Evolutionary conservation across 2,329 filamentous ascomycete species (phyloP).

Genomic region (Colletotrichum orbiculare): DNA sequence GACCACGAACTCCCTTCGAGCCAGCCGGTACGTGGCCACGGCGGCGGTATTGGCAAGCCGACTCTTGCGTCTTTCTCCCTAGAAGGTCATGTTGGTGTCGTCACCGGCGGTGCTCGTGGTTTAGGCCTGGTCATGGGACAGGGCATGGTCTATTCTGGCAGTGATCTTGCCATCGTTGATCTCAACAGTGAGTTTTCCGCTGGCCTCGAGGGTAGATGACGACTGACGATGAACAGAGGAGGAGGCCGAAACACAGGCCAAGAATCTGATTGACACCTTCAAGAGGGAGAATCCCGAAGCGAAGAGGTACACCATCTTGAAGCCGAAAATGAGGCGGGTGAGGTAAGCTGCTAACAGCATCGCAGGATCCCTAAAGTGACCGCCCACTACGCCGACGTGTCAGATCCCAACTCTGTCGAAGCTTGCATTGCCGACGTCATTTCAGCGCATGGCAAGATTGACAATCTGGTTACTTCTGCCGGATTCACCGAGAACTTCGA

Average conservation of each 20-base stretch:
- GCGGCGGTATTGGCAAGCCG: conserved; percentile 84
- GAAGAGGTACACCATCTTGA: conserved; percentile 60
- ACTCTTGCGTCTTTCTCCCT: conserved; percentile 89
- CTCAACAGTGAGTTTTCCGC: conserved; percentile 77
- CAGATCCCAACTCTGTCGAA: conserved; percentile 82
- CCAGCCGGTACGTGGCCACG: conserved; percentile 77
- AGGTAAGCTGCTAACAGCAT: neutral
- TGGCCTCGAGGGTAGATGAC: too few species aligned
- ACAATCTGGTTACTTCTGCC: conserved; percentile 94
- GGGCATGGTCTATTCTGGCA: conserved; percentile 87
- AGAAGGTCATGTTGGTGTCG: conserved; percentile 82
- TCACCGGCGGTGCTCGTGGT: conserved; percentile 91
- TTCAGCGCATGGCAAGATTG: conserved; percentile 80
- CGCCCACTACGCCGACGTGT: conserved; percentile 90
- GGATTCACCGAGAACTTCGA: conserved; percentile 97
- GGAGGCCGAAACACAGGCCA: conserved; percentile 83
- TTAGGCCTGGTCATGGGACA: conserved; percentile 93
- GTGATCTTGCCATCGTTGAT: conserved; percentile 91
- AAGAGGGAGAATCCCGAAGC: conserved; percentile 82
- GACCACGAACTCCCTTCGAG: conserved; percentile 79
- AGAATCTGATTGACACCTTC: conserved; percentile 80
- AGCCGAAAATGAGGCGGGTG: neutral
- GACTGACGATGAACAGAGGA: conserved; percentile 51
- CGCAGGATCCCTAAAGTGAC: conserved; percentile 81
- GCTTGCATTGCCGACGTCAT: conserved; percentile 77